Percentiles rank a stretch among this genome's conserved stretches.
These are phyloP conservation scores for Coffea eugenioides DNA, from an alignment of 257 asterid species.

Conservation along the genomic window DNA sequence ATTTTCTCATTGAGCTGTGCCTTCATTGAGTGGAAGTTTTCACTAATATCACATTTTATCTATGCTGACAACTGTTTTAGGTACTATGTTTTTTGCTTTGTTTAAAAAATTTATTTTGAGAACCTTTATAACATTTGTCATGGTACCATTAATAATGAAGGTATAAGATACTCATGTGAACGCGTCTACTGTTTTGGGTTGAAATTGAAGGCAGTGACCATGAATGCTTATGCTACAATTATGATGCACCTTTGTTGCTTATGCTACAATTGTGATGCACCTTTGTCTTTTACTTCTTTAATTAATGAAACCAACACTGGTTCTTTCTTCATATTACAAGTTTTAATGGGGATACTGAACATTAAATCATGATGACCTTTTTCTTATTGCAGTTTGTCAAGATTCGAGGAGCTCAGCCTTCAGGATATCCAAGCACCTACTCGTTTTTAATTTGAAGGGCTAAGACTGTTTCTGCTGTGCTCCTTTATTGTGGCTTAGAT, in stretches of 20 bases:
- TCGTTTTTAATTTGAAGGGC: neutral
- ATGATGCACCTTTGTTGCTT: neutral
- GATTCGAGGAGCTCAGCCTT: slow-evolving; percentile 63
- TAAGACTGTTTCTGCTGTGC: neutral
- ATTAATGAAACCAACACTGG: neutral
- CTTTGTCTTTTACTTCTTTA: neutral
- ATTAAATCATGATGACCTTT: slow-evolving; percentile 7
- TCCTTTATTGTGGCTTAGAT: neutral
- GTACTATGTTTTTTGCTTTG: neutral
- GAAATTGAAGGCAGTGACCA: neutral
- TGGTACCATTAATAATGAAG: neutral
- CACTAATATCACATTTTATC: neutral
- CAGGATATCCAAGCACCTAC: slow-evolving; percentile 15
- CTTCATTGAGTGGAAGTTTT: neutral
- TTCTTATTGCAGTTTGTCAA: slow-evolving; percentile 53
- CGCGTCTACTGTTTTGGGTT: neutral
- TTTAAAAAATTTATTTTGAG: neutral
- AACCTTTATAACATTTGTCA: neutral
- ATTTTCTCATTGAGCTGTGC: neutral
- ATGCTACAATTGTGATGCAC: neutral
- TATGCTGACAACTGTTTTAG: neutral
- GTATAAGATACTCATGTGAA: neutral
- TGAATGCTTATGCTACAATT: neutral
- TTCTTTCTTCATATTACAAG: neutral
- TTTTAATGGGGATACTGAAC: slow-evolving; percentile 2